Conservation (phyloP, 805 yeast genomes). For the Starmera caribaea region DNA sequence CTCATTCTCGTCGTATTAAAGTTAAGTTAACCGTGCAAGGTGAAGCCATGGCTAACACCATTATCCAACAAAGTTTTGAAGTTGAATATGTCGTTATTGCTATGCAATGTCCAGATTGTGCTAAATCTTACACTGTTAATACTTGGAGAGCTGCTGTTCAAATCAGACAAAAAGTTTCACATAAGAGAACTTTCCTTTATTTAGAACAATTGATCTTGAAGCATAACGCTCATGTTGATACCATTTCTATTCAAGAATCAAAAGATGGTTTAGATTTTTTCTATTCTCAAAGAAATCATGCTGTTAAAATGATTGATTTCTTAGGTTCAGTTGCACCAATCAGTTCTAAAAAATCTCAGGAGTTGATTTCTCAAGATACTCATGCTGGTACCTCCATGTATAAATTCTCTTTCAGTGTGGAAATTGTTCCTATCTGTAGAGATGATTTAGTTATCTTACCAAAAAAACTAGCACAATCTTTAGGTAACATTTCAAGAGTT, state of each 20-base stretch:
- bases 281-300: slow-evolving; percentile 82
- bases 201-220: slow-evolving; percentile 90
- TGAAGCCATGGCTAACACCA: slow-evolving; percentile 86
- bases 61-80: slow-evolving; percentile 89
- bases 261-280: slow-evolving; percentile 94
- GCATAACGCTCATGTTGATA: slow-evolving; percentile 89
- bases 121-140: slow-evolving; percentile 90
- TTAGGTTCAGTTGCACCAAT: slow-evolving; percentile 77
- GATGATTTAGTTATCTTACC: slow-evolving; percentile 94
- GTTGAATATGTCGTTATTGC: slow-evolving; percentile 91
- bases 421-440: slow-evolving; percentile 92
- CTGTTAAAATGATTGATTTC: slow-evolving; percentile 89
- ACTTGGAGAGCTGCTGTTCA: slow-evolving; percentile 99
- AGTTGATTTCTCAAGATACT: slow-evolving; percentile 83
- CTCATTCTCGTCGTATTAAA: slow-evolving; percentile 92
- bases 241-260: slow-evolving; percentile 86
- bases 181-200: slow-evolving; percentile 91
- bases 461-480: slow-evolving; percentile 67
- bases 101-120: slow-evolving; percentile 98
- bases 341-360: slow-evolving; percentile 76
- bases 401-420: slow-evolving; percentile 88
- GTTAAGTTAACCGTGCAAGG: slow-evolving; percentile 93
- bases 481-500: slow-evolving; percentile 76
- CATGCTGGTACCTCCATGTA: slow-evolving; percentile 84
- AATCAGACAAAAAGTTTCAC: slow-evolving; percentile 94